phyloP scores from a whole-genome alignment of 768 basidiomycete genomes.

The Leccinum obscurum region DNA sequence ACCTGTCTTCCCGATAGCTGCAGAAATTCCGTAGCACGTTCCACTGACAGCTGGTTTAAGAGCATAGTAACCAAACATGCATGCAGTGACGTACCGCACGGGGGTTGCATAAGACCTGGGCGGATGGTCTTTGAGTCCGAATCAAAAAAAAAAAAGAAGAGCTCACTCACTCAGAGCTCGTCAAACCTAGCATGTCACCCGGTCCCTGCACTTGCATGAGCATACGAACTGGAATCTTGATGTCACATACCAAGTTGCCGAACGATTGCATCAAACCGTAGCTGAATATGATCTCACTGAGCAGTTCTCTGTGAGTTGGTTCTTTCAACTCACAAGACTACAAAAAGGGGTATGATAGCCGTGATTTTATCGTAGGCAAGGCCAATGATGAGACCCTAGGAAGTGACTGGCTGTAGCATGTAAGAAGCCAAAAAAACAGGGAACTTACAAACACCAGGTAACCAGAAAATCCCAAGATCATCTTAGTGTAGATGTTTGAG shows the following conservation, averaged over 20 bases:
- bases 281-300: slow-evolving; percentile 31
- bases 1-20: slow-evolving; percentile 68
- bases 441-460: slow-evolving; percentile 59
- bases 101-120: slow-evolving; percentile 62
- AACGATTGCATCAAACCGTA: slow-evolving; percentile 74
- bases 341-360: slow-evolving; percentile 60
- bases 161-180: slow-evolving; percentile 58
- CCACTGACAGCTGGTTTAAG: slow-evolving; percentile 40
- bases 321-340: slow-evolving; percentile 53
- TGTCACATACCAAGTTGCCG: slow-evolving; percentile 55
- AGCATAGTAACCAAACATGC: not conserved
- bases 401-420: not conserved
- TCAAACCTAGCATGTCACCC: slow-evolving; percentile 68
- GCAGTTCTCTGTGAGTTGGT: not conserved
- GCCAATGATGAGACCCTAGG: slow-evolving; percentile 54
- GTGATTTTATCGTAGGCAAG: slow-evolving; percentile 62
- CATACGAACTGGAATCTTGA: not conserved
- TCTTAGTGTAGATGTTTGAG: slow-evolving; percentile 35
- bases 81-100: slow-evolving; percentile 43
- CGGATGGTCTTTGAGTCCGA: slow-evolving; percentile 4
- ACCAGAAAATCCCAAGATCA: slow-evolving; percentile 68
- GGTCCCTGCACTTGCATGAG: slow-evolving; percentile 49
- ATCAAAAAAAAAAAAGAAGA: slow-evolving; percentile 1
- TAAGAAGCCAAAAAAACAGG: not conserved
- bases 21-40: slow-evolving; percentile 68